phyloP scores from a whole-genome alignment of 805 yeast genomes.

The Isabelozyma rhagii region DNA sequence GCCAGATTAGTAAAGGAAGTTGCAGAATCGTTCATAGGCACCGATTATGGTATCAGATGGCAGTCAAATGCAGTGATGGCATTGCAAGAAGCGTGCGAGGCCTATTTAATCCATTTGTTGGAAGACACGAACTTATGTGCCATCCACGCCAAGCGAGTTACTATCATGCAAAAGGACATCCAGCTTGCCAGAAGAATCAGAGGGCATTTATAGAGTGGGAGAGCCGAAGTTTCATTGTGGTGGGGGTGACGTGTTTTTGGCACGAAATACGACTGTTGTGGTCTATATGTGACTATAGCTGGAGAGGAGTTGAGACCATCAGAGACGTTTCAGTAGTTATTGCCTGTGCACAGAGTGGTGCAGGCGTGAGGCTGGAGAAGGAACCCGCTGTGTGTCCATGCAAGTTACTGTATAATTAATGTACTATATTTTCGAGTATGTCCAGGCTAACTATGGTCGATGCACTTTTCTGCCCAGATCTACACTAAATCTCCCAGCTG shows the following conservation, averaged over 20 bases:
- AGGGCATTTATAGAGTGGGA: constrained; percentile 33
- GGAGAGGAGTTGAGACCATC: too few relatives aligned
- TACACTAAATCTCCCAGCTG: too few relatives aligned
- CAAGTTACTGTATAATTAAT: too few relatives aligned
- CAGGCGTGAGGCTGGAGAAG: not conserved
- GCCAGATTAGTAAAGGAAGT: constrained; percentile 75
- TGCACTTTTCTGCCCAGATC: too few relatives aligned
- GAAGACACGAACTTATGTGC: constrained; percentile 81
- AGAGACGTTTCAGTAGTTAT: not conserved
- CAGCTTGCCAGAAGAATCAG: constrained; percentile 76
- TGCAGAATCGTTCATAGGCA: constrained; percentile 55
- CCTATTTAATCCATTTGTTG: constrained; percentile 65
- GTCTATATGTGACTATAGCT: too few relatives aligned
- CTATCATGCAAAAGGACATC: constrained; percentile 80
- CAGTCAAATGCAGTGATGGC: constrained; percentile 76
- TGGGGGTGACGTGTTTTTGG: not conserved
- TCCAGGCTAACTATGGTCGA: too few relatives aligned
- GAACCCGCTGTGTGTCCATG: not conserved
- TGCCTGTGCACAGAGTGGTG: constrained; percentile 4
- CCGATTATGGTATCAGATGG: constrained; percentile 65
- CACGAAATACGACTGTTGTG: too few relatives aligned
- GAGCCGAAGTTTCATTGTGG: not conserved
- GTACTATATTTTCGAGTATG: too few relatives aligned
- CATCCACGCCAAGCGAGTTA: constrained; percentile 77
- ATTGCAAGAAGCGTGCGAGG: constrained; percentile 79